Conservation (phyloP, 768 basidiomycete species). For the Leccinellum albellum region DNA sequence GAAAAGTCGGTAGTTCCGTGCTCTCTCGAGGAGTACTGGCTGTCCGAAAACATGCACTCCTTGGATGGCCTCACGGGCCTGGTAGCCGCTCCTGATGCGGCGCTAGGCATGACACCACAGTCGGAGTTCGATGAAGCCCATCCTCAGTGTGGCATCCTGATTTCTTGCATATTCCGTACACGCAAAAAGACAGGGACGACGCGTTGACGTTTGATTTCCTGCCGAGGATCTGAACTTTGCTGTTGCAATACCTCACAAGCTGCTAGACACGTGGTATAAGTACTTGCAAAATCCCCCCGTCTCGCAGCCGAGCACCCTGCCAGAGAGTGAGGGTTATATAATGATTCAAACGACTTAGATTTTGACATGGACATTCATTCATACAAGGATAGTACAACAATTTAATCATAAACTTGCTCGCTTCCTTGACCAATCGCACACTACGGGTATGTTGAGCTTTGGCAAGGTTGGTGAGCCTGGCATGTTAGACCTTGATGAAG, state of each 20-base stretch:
- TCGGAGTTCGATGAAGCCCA: conserved; percentile 16
- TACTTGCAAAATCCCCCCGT: no score
- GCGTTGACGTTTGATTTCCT: no score
- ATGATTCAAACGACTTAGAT: no score
- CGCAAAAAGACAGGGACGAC: no score
- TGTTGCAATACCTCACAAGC: no score
- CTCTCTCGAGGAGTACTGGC: conserved; percentile 55
- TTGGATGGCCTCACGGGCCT: conserved; percentile 60
- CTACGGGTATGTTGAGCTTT: neutral
- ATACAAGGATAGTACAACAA: neutral
- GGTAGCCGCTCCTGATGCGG: conserved; percentile 21
- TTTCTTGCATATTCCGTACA: no score
- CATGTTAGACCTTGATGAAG: neutral
- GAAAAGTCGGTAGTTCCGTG: conserved; percentile 10
- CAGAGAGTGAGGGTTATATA: no score
- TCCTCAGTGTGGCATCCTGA: conserved; percentile 2
- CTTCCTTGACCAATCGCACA: neutral
- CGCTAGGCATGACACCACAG: conserved; percentile 5
- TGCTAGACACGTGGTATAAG: no score
- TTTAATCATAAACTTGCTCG: neutral
- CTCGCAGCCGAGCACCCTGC: no score
- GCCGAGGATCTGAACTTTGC: no score
- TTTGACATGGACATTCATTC: neutral
- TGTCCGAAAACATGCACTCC: conserved; percentile 43
- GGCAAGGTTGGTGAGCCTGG: neutral